phyloP scores from a whole-genome alignment of 805 yeast genomes.

The Barnettozyma populi region DNA sequence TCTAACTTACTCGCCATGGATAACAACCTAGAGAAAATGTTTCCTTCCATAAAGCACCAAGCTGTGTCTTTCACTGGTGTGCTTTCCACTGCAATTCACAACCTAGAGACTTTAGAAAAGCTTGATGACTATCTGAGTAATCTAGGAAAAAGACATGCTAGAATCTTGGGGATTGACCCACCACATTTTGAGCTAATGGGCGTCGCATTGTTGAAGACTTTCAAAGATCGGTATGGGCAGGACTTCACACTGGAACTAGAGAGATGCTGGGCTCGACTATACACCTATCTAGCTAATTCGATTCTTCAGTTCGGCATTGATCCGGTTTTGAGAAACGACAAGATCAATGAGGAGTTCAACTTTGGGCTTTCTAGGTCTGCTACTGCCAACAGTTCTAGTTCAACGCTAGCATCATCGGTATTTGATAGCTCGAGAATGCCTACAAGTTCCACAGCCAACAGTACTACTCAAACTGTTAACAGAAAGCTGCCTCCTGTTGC shows the following conservation, averaged over 20 bases:
- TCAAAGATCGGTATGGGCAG: slow-evolving; percentile 53
- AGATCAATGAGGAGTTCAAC: slow-evolving; percentile 10
- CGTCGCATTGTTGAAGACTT: slow-evolving; percentile 60
- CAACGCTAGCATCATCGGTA: slow-evolving; percentile 2
- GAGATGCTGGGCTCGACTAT: slow-evolving; percentile 65
- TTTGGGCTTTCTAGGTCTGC: neutral
- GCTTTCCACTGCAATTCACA: slow-evolving; percentile 58
- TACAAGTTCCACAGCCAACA: neutral
- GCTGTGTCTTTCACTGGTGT: slow-evolving; percentile 80
- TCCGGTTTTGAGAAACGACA: slow-evolving; percentile 33
- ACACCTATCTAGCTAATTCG: slow-evolving; percentile 62
- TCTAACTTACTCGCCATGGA: slow-evolving; percentile 58
- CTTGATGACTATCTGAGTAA: slow-evolving; percentile 56
- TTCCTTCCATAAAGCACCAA: slow-evolving; percentile 75
- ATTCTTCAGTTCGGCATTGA: slow-evolving; percentile 47
- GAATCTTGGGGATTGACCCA: slow-evolving; percentile 70
- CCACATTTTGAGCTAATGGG: slow-evolving; percentile 70
- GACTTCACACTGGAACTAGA: slow-evolving; percentile 57
- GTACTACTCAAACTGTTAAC: neutral
- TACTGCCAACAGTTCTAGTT: neutral
- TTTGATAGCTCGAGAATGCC: slow-evolving; percentile 3
- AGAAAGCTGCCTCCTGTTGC: neutral
- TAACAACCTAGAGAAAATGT: slow-evolving; percentile 54
- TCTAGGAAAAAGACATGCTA: slow-evolving; percentile 68
- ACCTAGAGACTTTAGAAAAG: slow-evolving; percentile 51